Conservation (phyloP, 176 grass and related monocot genomes). For the Paspalum notatum region DNA sequence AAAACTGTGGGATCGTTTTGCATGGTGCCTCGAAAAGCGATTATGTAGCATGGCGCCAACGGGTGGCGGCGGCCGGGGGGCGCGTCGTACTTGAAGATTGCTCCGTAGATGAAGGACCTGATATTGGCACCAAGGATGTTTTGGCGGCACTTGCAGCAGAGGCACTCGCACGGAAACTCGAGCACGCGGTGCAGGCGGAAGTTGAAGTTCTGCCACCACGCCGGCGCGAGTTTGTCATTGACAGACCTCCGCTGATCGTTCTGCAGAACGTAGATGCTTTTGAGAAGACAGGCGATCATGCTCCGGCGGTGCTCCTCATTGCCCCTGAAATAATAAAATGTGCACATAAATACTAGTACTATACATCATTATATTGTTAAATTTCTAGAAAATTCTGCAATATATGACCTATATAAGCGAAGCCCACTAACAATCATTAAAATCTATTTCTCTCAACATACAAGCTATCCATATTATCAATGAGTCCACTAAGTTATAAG, state of each 20-base stretch:
- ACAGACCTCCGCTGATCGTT: no score
- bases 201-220: conserved; percentile 45
- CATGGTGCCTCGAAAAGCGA: conserved; percentile 37
- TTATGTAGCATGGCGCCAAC: conserved; percentile 14
- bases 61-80: not conserved
- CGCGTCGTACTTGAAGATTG: not conserved
- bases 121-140: not conserved
- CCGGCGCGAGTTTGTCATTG: not conserved
- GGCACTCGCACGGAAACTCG: not conserved
- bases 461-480: no score
- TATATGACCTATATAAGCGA: no score
- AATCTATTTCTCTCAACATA: no score
- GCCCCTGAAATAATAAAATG: not conserved
- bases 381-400: no score
- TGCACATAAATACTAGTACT: no score
- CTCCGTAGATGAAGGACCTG: not conserved
- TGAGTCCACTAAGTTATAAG: no score
- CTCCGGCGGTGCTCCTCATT: conserved; percentile 32
- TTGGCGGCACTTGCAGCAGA: not conserved
- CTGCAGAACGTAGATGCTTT: not conserved
- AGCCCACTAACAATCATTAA: no score
- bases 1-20: not conserved
- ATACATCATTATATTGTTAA: no score
- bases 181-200: not conserved
- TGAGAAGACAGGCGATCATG: conserved; percentile 23